These are phyloP conservation scores for Russula sp. DNA, from an alignment of 768 basidiomycete species.

Conservation along the genomic window DNA sequence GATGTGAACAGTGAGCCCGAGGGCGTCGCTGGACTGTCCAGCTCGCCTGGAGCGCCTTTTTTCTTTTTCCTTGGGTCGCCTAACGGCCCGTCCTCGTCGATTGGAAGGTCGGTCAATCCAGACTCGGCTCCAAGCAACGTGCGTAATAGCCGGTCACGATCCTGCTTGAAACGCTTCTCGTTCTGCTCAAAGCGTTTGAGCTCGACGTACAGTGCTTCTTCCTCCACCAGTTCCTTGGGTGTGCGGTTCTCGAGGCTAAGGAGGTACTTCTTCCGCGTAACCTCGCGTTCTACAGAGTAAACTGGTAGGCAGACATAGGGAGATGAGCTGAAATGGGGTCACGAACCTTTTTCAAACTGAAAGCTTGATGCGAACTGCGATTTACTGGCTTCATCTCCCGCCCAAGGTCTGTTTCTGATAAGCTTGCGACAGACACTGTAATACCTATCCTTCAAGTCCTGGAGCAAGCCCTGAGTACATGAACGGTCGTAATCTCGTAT, in stretches of 20 bases:
- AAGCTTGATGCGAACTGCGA: constrained; percentile 62
- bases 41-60: constrained; percentile 33
- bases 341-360: constrained; percentile 81
- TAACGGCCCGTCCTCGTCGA: constrained; percentile 55
- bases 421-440: constrained; percentile 88
- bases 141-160: constrained; percentile 81
- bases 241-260: constrained; percentile 84
- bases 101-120: constrained; percentile 67
- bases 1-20: constrained; percentile 27
- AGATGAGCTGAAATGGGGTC: neutral
- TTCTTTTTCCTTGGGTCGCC: constrained; percentile 52
- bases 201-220: constrained; percentile 91
- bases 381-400: constrained; percentile 73
- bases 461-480: constrained; percentile 4
- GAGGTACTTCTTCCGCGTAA: constrained; percentile 83
- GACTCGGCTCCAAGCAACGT: constrained; percentile 83
- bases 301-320: neutral
- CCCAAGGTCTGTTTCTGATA: constrained; percentile 76
- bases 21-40: constrained; percentile 48
- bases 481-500: neutral
- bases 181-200: constrained; percentile 93
- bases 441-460: constrained; percentile 95
- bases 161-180: constrained; percentile 80
- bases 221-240: constrained; percentile 84
- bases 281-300: constrained; percentile 62